Percentiles rank a stretch among this genome's conserved stretches.
phyloP scores from a whole-genome alignment of 768 basidiomycete genomes.

The Exidia glandulosa region DNA sequence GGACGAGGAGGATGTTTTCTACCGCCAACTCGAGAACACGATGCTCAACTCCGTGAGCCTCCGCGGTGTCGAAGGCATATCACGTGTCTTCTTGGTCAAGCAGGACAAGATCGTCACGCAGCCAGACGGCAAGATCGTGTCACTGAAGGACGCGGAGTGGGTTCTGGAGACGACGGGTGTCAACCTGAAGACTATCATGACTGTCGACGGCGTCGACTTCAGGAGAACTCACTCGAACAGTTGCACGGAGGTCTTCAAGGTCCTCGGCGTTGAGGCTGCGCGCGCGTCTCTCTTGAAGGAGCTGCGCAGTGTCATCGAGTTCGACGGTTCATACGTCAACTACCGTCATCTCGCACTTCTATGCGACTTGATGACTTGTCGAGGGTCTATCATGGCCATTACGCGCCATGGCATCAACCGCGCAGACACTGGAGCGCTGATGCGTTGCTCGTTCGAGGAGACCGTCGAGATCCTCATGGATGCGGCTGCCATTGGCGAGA shows the following conservation, averaged over 20 bases:
- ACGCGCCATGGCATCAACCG: constrained; percentile 99
- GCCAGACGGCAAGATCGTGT: constrained; percentile 48
- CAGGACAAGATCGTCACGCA: constrained; percentile 66
- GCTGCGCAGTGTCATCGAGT: constrained; percentile 90
- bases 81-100: constrained; percentile 86
- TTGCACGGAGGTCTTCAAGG: constrained; percentile 88
- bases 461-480: constrained; percentile 99
- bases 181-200: constrained; percentile 92
- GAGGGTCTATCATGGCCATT: constrained; percentile 91
- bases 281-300: constrained; percentile 91
- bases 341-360: constrained; percentile 94
- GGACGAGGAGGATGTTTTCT: constrained; percentile 89
- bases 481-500: constrained; percentile 94
- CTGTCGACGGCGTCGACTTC: constrained; percentile 90
- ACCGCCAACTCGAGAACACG: constrained; percentile 90
- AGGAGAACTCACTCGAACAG: constrained; percentile 92
- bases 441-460: constrained; percentile 99
- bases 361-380: constrained; percentile 96
- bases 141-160: constrained; percentile 74
- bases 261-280: constrained; percentile 94
- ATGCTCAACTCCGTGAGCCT: constrained; percentile 93
- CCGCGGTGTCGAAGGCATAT: constrained; percentile 84
- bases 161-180: constrained; percentile 95
- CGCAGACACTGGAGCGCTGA: constrained; percentile 95
- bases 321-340: constrained; percentile 99